Evolutionary conservation across 495 filamentous ascomycete genomes (phyloP), one percentile per base, ranked within the genome.

Genomic region (Poronia punctata): DNA sequence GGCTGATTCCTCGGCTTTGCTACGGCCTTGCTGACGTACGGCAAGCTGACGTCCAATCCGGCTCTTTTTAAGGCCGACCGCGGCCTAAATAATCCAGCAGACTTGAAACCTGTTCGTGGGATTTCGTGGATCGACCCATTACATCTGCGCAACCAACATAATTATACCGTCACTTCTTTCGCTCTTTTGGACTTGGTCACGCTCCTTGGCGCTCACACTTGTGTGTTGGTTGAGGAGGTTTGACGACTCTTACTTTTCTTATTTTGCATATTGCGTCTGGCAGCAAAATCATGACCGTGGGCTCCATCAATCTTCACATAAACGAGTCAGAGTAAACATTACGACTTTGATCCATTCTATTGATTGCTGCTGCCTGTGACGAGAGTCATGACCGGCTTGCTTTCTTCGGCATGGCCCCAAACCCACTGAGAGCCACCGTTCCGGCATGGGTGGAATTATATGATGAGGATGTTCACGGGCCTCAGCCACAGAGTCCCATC

Each of bases 391-490:
- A 46, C 10, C 31, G 38, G 40, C 29, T 46, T 40, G 32, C 23
- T 12, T 18, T 44, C 19, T 27, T 37, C 34, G 49, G 40, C 39
- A 59, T 59, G 55, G 47, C 49, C 52, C 49, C 43, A 32, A 59
- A 59, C 42, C 49, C 55, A 17, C 39, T 59, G 42, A 45, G 55
- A 53, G 45, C 18, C 25, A 56, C 49, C 17, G 43, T 59, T 19
- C 55, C 55, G 40, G 55, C 55, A 26, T 59, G 55, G 55, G 55
- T 59, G 24, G 55, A 59, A 38, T 40, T 59, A 5, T 56, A 59
- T 21, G 52, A 56, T 19, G 46, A 59, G 28, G 31, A 59, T 18
- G 43, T 37, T 22, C 55, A 59, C 34, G 55, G 55, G 9, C 33
- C 52, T 23, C 31, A 35, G 12, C 16, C 40, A 14, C 38, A 43